phyloP scores from a whole-genome alignment of 495 filamentous ascomycete species.

The Penicillium psychrofluorescens region DNA sequence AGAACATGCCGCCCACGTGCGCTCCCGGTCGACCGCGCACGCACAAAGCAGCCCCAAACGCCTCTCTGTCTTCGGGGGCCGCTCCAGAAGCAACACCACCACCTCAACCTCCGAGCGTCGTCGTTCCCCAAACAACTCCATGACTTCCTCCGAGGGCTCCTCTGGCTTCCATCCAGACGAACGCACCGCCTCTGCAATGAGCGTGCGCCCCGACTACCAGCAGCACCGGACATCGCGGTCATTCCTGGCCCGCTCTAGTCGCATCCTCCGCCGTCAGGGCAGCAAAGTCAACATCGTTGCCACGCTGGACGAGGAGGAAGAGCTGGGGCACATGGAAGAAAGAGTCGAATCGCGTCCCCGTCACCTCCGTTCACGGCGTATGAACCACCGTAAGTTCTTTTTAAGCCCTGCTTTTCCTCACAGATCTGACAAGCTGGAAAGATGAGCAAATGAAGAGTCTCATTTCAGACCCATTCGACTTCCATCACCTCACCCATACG shows the following conservation, averaged over 20 bases:
- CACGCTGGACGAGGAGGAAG: slow-evolving; percentile 39
- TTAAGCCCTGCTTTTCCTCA: too few species aligned
- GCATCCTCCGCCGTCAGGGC: slow-evolving; percentile 45
- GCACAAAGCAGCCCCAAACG: slow-evolving; percentile 36
- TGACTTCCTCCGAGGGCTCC: slow-evolving; percentile 29
- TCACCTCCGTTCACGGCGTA: slow-evolving; percentile 24
- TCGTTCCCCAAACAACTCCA: slow-evolving; percentile 32
- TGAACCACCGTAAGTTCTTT: slow-evolving; percentile 26
- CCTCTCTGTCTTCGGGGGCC: slow-evolving; percentile 34
- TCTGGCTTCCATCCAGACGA: slow-evolving; percentile 25
- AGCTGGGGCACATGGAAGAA: slow-evolving; percentile 27
- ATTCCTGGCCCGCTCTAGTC: slow-evolving; percentile 40
- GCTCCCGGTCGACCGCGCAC: slow-evolving; percentile 36
- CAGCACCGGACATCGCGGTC: slow-evolving; percentile 33
- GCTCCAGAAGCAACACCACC: slow-evolving; percentile 40
- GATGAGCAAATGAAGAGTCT: slow-evolving; percentile 36
- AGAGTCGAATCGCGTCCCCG: slow-evolving; percentile 29
- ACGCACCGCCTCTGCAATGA: slow-evolving; percentile 21
- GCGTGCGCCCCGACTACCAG: slow-evolving; percentile 18
- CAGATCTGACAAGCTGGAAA: not conserved
- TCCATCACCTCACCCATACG: slow-evolving; percentile 80
- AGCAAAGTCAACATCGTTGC: slow-evolving; percentile 45
- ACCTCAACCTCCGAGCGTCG: slow-evolving; percentile 31
- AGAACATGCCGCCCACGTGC: slow-evolving; percentile 31
- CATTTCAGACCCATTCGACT: slow-evolving; percentile 83